Evolutionary conservation across 2,329 filamentous ascomycete genomes (phyloP).

Genomic region (Arthrocladium fulminans): DNA sequence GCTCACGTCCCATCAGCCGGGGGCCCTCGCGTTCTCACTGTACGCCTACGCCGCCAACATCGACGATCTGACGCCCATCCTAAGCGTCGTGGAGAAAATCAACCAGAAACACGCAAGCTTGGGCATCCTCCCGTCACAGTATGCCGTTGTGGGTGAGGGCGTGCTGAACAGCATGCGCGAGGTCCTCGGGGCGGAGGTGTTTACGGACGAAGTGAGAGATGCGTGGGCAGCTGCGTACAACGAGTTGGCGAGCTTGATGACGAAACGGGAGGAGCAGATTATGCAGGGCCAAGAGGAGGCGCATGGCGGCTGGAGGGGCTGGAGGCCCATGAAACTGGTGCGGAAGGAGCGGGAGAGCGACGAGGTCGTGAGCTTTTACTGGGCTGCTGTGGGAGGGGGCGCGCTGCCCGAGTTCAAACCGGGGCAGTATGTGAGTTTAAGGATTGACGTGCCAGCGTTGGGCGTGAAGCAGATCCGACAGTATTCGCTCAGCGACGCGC

Average conservation of each 20-base stretch:
- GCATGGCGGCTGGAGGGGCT: conserved; percentile 51
- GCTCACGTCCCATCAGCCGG: conserved; percentile 56
- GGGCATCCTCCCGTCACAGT: conserved; percentile 59
- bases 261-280: conserved; percentile 54
- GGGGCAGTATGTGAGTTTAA: conserved; percentile 64
- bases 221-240: conserved; percentile 67
- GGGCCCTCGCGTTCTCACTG: conserved; percentile 60
- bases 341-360: conserved; percentile 58
- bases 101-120: conserved; percentile 68
- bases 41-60: conserved; percentile 65
- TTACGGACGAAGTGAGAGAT: conserved; percentile 55
- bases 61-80: conserved; percentile 54
- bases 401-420: conserved; percentile 57
- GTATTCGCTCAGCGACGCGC: conserved; percentile 58
- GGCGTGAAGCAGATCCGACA: conserved; percentile 59
- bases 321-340: conserved; percentile 58
- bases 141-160: conserved; percentile 60
- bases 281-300: conserved; percentile 47
- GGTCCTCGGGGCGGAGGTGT: conserved; percentile 54
- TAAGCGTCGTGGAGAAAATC: conserved; percentile 55
- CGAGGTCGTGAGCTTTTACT: conserved; percentile 62
- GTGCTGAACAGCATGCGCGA: conserved; percentile 58
- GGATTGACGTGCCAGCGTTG: conserved; percentile 49
- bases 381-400: conserved; percentile 53
- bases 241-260: conserved; percentile 65